Conservation (phyloP, 2,329 filamentous ascomycete species). For the Epicoccum sorghinum region DNA sequence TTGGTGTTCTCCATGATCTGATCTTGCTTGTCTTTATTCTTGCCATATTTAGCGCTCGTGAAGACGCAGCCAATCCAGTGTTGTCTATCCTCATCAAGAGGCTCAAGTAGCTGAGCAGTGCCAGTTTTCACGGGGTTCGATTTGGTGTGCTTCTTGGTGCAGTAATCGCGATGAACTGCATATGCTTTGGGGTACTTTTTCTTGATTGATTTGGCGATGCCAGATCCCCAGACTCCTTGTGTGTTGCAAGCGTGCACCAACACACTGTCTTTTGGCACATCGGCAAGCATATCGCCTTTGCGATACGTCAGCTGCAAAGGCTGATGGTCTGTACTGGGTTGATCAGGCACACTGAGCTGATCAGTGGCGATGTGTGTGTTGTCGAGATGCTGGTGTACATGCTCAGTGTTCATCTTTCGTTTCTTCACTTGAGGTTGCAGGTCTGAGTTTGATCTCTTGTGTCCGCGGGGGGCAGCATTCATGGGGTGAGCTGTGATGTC, state of each 20-base stretch:
- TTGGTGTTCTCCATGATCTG: constrained; percentile 58
- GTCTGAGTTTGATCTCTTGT: neutral
- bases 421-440: neutral
- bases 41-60: constrained; percentile 59
- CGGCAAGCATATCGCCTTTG: constrained; percentile 58
- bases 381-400: constrained; percentile 10
- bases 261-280: constrained; percentile 55
- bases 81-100: constrained; percentile 45
- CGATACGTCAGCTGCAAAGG: constrained; percentile 26
- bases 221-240: constrained; percentile 62
- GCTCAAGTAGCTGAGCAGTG: constrained; percentile 61
- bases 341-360: neutral
- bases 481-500: neutral
- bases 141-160: constrained; percentile 38
- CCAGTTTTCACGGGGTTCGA: constrained; percentile 46
- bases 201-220: constrained; percentile 62
- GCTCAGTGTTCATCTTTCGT: neutral
- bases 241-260: constrained; percentile 67
- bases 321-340: neutral
- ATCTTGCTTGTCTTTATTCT: constrained; percentile 48
- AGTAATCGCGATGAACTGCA: constrained; percentile 56
- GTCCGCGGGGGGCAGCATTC: neutral
- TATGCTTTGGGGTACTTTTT: constrained; percentile 59
- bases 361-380: constrained; percentile 14
- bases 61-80: constrained; percentile 67